Percentiles rank a stretch among this genome's conserved stretches.
phyloP scores from a whole-genome alignment of 495 filamentous ascomycete genomes.

The Cercophora sp. region DNA sequence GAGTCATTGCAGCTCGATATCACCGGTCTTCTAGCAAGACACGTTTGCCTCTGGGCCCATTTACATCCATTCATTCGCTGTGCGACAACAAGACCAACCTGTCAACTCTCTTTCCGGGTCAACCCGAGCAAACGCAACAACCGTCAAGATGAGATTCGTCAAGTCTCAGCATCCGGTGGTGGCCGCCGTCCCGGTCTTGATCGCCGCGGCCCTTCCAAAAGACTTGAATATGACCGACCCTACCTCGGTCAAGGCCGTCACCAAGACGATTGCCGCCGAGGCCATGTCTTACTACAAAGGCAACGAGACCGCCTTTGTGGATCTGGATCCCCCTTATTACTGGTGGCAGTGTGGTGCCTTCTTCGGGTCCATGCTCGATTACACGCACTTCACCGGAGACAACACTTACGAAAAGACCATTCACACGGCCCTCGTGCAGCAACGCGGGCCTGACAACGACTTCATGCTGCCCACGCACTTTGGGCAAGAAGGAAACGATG shows the following conservation, averaged over 20 bases:
- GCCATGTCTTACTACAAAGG: constrained; percentile 66
- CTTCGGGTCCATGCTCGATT: constrained; percentile 73
- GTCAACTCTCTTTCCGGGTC: background rate
- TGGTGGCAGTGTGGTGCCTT: constrained; percentile 79
- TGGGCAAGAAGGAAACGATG: constrained; percentile 60
- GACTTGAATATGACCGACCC: constrained; percentile 41
- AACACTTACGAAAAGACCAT: constrained; percentile 65
- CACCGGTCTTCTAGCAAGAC: constrained; percentile 9
- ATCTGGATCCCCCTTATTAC: constrained; percentile 68
- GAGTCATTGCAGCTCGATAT: constrained; percentile 3
- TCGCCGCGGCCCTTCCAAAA: constrained; percentile 32
- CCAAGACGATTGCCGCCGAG: constrained; percentile 45
- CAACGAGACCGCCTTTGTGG: constrained; percentile 55
- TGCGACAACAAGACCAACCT: constrained; percentile 15
- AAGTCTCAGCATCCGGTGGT: constrained; percentile 28
- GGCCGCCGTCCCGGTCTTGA: constrained; percentile 27
- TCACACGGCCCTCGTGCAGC: constrained; percentile 60
- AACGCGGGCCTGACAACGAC: constrained; percentile 56
- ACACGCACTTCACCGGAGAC: constrained; percentile 81
- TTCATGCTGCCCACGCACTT: constrained; percentile 51
- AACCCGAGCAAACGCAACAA: background rate
- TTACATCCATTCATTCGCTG: constrained; percentile 24
- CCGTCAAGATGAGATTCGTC: constrained; percentile 26
- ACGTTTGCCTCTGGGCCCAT: background rate
- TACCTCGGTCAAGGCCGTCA: constrained; percentile 45